These are phyloP conservation scores for Balakata baccata DNA, from an alignment of 345 rosid species.

Conservation along the genomic window DNA sequence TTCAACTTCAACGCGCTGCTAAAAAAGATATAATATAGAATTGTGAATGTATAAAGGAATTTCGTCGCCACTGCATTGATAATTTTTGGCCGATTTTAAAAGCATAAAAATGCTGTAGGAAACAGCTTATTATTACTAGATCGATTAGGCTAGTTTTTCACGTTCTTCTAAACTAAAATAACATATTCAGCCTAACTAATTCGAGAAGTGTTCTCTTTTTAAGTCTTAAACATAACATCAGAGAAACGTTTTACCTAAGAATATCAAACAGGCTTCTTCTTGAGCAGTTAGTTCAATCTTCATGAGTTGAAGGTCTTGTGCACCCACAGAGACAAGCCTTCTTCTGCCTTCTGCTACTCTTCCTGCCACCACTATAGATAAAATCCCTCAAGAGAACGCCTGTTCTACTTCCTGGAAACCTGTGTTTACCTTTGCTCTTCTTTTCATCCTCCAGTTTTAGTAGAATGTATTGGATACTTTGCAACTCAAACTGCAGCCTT, in stretches of 20 bases:
- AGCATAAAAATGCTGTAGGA: slow-evolving; percentile 14
- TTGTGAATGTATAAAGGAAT: slow-evolving; percentile 2
- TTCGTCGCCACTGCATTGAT: slow-evolving; percentile 3
- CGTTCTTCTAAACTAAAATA: slow-evolving; percentile 19
- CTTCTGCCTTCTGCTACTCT: slow-evolving; percentile 42
- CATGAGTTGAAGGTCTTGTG: slow-evolving; percentile 50
- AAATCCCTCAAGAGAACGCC: slow-evolving; percentile 66
- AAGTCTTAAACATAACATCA: slow-evolving; percentile 2
- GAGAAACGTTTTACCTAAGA: slow-evolving; percentile 6
- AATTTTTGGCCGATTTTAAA: slow-evolving; percentile 6
- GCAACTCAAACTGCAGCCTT: slow-evolving; percentile 26
- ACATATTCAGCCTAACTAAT: slow-evolving; percentile 18
- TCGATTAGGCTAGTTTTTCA: slow-evolving; percentile 26
- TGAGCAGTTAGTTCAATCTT: slow-evolving; percentile 33
- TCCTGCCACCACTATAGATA: slow-evolving; percentile 52
- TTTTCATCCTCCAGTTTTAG: slow-evolving; percentile 27
- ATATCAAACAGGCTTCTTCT: slow-evolving; percentile 4
- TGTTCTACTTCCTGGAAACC: slow-evolving; percentile 43
- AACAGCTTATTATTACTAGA: slow-evolving; percentile 32
- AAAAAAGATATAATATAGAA: background rate
- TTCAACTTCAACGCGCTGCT: no score
- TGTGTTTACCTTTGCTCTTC: slow-evolving; percentile 20
- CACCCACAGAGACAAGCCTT: slow-evolving; percentile 73
- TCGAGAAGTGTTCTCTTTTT: slow-evolving; percentile 2
- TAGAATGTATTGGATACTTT: slow-evolving; percentile 21